Evolutionary conservation across 768 basidiomycete genomes (phyloP).

Genomic region (Phaeotremella fagi): DNA sequence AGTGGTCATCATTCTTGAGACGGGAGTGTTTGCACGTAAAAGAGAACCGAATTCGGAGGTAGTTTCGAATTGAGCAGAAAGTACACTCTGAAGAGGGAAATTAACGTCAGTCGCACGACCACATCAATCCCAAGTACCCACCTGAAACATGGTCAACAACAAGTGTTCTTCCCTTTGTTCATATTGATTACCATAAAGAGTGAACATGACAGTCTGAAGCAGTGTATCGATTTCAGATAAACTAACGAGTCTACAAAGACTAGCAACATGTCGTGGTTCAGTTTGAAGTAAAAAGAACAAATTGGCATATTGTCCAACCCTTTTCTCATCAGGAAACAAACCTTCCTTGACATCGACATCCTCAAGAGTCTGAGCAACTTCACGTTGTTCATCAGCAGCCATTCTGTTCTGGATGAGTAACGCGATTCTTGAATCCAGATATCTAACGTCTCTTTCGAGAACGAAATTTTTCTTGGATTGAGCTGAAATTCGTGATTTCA

Average conservation of each 20-base stretch:
- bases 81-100: slow-evolving; percentile 64
- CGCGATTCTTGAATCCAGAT: slow-evolving; percentile 94
- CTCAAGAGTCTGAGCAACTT: slow-evolving; percentile 90
- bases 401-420: slow-evolving; percentile 97
- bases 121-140: slow-evolving; percentile 26
- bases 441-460: slow-evolving; percentile 94
- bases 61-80: slow-evolving; percentile 98
- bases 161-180: slow-evolving; percentile 97
- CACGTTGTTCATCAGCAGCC: slow-evolving; percentile 95
- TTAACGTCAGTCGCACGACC: not conserved
- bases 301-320: slow-evolving; percentile 86
- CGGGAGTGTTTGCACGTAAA: slow-evolving; percentile 95
- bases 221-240: slow-evolving; percentile 97
- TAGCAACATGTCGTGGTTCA: slow-evolving; percentile 94
- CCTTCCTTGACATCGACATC: slow-evolving; percentile 91
- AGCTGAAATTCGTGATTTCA: slow-evolving; percentile 93
- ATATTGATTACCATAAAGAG: slow-evolving; percentile 98
- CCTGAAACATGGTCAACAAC: slow-evolving; percentile 92
- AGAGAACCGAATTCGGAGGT: slow-evolving; percentile 99
- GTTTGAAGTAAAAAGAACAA: slow-evolving; percentile 98
- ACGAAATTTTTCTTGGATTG: slow-evolving; percentile 99
- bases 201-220: slow-evolving; percentile 99
- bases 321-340: slow-evolving; percentile 89
- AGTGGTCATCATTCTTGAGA: slow-evolving; percentile 99
- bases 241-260: slow-evolving; percentile 91